Base-by-base conservation (phyloP, 495 filamentous ascomycete species). In the Talaromyces thailandensis region DNA sequence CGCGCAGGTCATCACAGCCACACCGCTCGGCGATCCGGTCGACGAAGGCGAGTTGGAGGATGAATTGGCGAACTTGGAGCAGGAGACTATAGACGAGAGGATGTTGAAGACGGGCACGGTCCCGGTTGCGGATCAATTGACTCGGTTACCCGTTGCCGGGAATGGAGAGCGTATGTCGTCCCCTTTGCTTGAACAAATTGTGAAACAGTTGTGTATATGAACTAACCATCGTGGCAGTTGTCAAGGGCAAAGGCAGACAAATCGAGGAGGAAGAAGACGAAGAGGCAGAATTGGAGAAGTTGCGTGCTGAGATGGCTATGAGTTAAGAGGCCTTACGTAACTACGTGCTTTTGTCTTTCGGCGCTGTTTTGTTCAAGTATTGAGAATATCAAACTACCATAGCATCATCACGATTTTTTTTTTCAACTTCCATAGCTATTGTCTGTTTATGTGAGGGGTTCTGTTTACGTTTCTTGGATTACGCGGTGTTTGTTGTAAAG, bases 271-370 rank as follows among this genome's bases (percentile, higher is more conserved):
- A 88, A 72, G 93, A 96, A 71, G 93, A 98, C 84, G 93, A 97
- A 69, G 94, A 97, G 72, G 93, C 87, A 66, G 95, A 99, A 77
- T 80, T 99, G 69, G 84, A 86, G 71, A 96, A 94, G 75, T 73
- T 98, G 67, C 92, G 93, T 74, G 93, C 91, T 45, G 94, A 97
- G 76, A 98, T 98, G 94, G 92, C 93, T 62, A 96, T 97, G 88
- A 68, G 71, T 26, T 59, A 59, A n/a, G 57, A 53, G 3, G 3
- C 43, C n/a, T 48, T 48, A 21, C 12, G 2, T 14, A 37, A 5
- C 40, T 7, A 31, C 7, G 5, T 9, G 7, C n/a, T 18, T 6
- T 45, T 25, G 16, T 48, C n/a, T 18, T 48, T 21, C 14, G 35
- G 43, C 43, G 43, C 43, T 18, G 43, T 7, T 43, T 6, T 16